Evolutionary conservation across 345 rosid species (phyloP), one percentile per base, ranked within the genome.

Genomic region (Salix suchowensis): DNA sequence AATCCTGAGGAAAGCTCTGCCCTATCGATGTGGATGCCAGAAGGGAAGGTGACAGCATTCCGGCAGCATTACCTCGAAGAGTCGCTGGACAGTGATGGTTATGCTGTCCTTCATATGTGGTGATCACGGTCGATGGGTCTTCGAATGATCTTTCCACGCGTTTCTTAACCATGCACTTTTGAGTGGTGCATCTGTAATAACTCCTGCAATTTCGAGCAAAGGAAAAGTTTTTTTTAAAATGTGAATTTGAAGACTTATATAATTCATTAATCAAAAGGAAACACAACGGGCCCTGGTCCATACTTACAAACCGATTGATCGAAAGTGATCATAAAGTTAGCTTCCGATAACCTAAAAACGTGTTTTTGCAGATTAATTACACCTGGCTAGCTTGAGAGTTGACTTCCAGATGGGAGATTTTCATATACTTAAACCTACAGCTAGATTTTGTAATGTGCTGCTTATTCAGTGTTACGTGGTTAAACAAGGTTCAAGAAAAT

Each of bases 91-190:
- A 79, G 0, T 85, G 95, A 60, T 94, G 98, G 85, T 89, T 92
- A 72, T 94, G 98, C 76, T 90, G 92, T 10, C 98, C 95, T 73
- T 94, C 98, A 30, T 92, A 94, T 7, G 97, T 94, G 50, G 98
- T 94, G 76, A 92, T 87, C 76, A 94, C 97, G 34, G 84, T 84
- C n/a, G 98, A 81, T 50, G 97, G 97, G 78, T 94, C 97, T 78
- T 92, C 87, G 75, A 80, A 91, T 14, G 98, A 94, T 66, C 97
- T 89, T 80, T 94, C 98, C n/a, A 94, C 95, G 1, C 97, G 79
- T 73, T 94, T 92, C 92, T 94, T 94, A 39, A 94, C 98, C 1
- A 80, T 87, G 83, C 97, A 94, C 76, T 84, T 90, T 82, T 91
- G 97, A 3, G 90, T 92, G 7, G 98, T 94, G 89, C 98, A 94